Conservation (phyloP, 257 asterid species). For the Solanum clarkiae region DNA sequence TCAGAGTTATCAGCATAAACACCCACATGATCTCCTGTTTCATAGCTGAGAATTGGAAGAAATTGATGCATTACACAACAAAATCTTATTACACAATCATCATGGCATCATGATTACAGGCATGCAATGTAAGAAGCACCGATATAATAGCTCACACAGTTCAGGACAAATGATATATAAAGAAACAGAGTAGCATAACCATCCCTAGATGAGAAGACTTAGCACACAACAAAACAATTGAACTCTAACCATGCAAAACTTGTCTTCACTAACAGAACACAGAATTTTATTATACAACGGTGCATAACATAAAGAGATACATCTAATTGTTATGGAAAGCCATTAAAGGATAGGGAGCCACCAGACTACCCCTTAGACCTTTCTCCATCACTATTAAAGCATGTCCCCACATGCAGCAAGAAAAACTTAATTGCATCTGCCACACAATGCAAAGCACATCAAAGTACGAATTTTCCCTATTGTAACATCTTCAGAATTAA, state of each 20-base stretch:
- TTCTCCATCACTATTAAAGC: not conserved
- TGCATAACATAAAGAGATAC: not conserved
- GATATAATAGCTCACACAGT: not conserved
- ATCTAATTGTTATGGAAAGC: not conserved
- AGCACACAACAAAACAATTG: not conserved
- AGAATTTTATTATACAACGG: not conserved
- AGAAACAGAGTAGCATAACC: not conserved
- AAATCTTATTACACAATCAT: not conserved
- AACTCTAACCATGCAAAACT: not conserved
- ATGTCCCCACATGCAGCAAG: not conserved
- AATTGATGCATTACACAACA: not conserved
- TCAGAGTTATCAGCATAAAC: slow-evolving; percentile 55
- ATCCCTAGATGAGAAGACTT: not conserved
- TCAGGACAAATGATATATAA: not conserved
- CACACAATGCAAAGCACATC: not conserved
- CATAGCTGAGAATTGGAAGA: slow-evolving; percentile 34
- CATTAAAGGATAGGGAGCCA: not conserved
- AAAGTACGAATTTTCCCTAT: not conserved
- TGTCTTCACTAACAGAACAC: not conserved
- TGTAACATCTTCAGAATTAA: not conserved
- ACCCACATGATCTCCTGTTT: slow-evolving; percentile 80
- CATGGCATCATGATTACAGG: not conserved
- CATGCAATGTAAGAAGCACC: not conserved
- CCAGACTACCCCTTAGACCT: not conserved
- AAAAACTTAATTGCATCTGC: not conserved